Conservation (phyloP, 2,329 filamentous ascomycete species). For the Camillea tinctor region DNA sequence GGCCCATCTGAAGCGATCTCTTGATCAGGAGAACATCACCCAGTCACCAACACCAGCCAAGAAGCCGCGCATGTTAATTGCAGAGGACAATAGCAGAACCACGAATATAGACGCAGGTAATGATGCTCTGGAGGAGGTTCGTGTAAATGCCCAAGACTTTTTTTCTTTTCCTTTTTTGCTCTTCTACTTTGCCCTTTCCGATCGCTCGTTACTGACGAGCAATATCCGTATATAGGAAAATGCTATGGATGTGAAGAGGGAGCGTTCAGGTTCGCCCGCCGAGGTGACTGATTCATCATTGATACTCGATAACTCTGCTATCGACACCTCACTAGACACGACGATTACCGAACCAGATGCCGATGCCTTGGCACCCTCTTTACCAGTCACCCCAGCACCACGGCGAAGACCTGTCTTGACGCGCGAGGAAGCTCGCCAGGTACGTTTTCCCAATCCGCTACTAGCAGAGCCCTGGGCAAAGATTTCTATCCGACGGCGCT, state of each 20-base stretch:
- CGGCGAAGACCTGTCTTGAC: conserved; percentile 37
- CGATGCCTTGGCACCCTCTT: conserved; percentile 9
- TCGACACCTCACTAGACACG: conserved; percentile 49
- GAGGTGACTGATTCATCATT: conserved; percentile 37
- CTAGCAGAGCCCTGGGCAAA: no score
- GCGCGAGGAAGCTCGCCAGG: conserved; percentile 53
- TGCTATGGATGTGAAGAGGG: conserved; percentile 6
- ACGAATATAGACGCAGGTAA: not conserved
- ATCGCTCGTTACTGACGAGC: no score
- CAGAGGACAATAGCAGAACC: conserved; percentile 1
- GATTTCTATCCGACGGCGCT: not conserved
- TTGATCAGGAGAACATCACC: conserved; percentile 11
- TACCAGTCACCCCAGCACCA: conserved; percentile 18
- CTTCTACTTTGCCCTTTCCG: no score
- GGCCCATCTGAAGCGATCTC: conserved; percentile 17
- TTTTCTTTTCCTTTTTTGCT: not conserved
- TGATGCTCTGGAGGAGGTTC: conserved; percentile 7
- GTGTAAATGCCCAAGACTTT: not conserved
- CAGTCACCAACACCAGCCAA: conserved; percentile 16
- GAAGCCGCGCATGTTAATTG: conserved; percentile 19
- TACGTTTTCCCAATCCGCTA: conserved; percentile 26
- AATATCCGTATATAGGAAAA: conserved; percentile 10
- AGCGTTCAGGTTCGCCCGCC: conserved; percentile 37
- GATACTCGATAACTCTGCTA: conserved; percentile 48
- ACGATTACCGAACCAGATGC: conserved; percentile 49